phyloP scores from a whole-genome alignment of 805 yeast species.

The Wickerhamomyces rabaulensis region DNA sequence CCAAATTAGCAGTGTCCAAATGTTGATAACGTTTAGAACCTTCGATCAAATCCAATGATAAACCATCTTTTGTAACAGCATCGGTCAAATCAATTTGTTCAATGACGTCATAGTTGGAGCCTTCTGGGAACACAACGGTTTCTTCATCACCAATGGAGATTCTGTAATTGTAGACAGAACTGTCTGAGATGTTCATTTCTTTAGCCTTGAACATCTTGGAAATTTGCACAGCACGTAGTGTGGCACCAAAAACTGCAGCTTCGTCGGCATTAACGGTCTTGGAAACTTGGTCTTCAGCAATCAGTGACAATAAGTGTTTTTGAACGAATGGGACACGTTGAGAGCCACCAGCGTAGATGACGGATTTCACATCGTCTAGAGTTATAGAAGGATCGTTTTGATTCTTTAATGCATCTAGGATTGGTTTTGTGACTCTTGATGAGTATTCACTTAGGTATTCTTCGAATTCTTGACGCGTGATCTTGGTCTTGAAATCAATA shows the following conservation, averaged over 20 bases:
- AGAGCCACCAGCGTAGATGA: slow-evolving; percentile 86
- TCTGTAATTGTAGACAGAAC: slow-evolving; percentile 44
- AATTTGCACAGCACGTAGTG: slow-evolving; percentile 74
- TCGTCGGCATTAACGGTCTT: slow-evolving; percentile 95
- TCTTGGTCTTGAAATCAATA: slow-evolving; percentile 58
- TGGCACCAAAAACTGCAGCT: slow-evolving; percentile 84
- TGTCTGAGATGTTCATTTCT: slow-evolving; percentile 55
- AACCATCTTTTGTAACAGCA: slow-evolving; percentile 23
- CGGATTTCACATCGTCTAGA: slow-evolving; percentile 46
- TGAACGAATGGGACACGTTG: slow-evolving; percentile 88
- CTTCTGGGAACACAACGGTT: slow-evolving; percentile 40
- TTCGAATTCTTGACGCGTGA: slow-evolving; percentile 85
- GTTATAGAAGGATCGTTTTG: slow-evolving; percentile 25
- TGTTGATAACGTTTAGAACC: slow-evolving; percentile 17
- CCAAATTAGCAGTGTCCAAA: slow-evolving; percentile 17
- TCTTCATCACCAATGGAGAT: slow-evolving; percentile 27
- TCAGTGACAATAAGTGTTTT: slow-evolving; percentile 44
- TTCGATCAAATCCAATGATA: slow-evolving; percentile 33
- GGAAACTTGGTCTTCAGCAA: slow-evolving; percentile 59
- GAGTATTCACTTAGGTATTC: slow-evolving; percentile 37
- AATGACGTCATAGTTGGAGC: slow-evolving; percentile 33
- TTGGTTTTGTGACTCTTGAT: slow-evolving; percentile 46
- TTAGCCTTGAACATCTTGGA: slow-evolving; percentile 64
- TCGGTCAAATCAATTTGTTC: slow-evolving; percentile 34
- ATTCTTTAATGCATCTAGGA: slow-evolving; percentile 42